Evolutionary conservation across 2,329 filamentous ascomycete genomes (phyloP).

Genomic region (Fusarium xylarioides): DNA sequence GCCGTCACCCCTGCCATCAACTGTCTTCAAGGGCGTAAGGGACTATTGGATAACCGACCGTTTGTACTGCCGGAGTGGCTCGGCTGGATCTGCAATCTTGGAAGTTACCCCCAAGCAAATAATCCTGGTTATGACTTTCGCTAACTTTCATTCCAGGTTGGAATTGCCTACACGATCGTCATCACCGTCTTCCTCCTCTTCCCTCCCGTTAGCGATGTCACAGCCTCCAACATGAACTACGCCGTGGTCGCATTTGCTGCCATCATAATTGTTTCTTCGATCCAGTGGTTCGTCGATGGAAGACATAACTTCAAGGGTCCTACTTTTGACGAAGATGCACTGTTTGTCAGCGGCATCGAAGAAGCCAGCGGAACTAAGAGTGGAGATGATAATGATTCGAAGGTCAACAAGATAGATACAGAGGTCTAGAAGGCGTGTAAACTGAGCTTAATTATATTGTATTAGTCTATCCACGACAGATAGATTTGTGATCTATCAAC

Average conservation of each 20-base stretch:
- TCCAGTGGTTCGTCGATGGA: neutral
- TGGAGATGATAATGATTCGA: rapidly evolving
- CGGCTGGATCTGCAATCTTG: neutral
- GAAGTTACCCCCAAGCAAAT: too few species aligned
- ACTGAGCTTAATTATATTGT: rapidly evolving
- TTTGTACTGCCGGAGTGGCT: neutral
- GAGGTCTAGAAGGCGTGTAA: neutral
- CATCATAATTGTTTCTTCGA: neutral
- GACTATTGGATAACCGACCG: neutral
- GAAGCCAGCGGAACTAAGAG: rapidly evolving
- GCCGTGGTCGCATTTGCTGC: neutral
- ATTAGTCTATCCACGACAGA: too few species aligned
- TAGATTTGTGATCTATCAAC: too few species aligned
- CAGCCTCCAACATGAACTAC: neutral
- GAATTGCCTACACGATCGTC: neutral
- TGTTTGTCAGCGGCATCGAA: neutral
- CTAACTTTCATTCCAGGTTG: neutral
- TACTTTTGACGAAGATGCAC: neutral
- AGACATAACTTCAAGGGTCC: neutral
- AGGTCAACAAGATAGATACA: neutral
- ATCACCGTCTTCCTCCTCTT: neutral
- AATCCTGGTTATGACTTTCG: too few species aligned
- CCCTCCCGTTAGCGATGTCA: neutral
- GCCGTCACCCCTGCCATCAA: neutral
- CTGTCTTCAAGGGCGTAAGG: neutral